phyloP scores from a whole-genome alignment of 192 early-diverging fungal genomes.

The Dimargaris xerosporica region DNA sequence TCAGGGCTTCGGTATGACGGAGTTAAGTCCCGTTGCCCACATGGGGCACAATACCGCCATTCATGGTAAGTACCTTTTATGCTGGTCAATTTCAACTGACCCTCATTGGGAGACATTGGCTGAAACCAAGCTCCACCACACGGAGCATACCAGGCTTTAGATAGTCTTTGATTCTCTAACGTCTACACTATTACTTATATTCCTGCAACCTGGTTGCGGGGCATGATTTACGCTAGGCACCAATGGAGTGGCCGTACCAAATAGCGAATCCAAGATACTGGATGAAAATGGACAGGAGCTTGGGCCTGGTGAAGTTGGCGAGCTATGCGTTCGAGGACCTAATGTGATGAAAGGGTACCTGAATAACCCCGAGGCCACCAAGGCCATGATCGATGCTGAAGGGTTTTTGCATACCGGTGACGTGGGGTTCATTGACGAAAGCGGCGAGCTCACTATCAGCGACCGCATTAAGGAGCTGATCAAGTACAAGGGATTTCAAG shows the following conservation, averaged over 20 bases:
- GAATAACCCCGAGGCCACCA: slow-evolving; percentile 59
- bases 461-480: slow-evolving; percentile 83
- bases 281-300: slow-evolving; percentile 50
- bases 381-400: slow-evolving; percentile 49
- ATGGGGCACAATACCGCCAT: slow-evolving; percentile 12
- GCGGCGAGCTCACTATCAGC: slow-evolving; percentile 46
- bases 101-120: no score
- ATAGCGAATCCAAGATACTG: slow-evolving; percentile 56
- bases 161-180: no score
- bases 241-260: slow-evolving; percentile 45
- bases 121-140: no score
- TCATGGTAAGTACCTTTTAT: no score
- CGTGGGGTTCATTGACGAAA: slow-evolving; percentile 45
- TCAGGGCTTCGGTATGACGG: slow-evolving; percentile 56
- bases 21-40: slow-evolving; percentile 27
- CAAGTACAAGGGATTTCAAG: slow-evolving; percentile 75
- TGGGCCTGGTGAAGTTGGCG: slow-evolving; percentile 41
- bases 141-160: no score
- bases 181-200: no score
- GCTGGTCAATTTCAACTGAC: no score
- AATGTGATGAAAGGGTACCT: slow-evolving; percentile 82
- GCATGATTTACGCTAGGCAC: no score
- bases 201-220: no score
- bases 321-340: slow-evolving; percentile 76
- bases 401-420: slow-evolving; percentile 79